A percentile compares a stretch with the other conserved stretches of the same genome.
phyloP scores from a whole-genome alignment of 352 stramenopile genomes.

The Phytophthora aleatoria region DNA sequence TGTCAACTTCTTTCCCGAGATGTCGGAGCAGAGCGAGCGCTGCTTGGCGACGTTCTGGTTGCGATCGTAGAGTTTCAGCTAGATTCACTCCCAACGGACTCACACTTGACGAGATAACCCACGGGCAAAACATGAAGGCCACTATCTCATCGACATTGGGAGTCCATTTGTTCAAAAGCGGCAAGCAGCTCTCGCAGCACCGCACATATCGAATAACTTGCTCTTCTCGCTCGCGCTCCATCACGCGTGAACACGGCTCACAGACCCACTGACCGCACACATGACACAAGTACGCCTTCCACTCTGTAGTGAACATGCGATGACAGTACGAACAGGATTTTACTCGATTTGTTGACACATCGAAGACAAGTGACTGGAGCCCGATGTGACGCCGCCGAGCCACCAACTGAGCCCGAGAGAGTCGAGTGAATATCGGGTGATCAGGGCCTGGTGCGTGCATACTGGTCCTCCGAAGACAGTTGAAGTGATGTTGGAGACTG shows the following conservation, averaged over 20 bases:
- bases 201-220: constrained; percentile 46
- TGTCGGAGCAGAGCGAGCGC: no score
- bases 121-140: constrained; percentile 20
- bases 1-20: no score
- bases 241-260: constrained; percentile 49
- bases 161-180: constrained; percentile 45
- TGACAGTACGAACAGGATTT: constrained; percentile 38
- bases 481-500: no score
- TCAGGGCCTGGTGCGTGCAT: constrained; percentile 15
- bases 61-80: no score
- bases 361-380: constrained; percentile 48
- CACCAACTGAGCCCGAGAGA: constrained; percentile 52
- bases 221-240: constrained; percentile 56
- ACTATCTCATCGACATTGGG: neutral
- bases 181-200: no score
- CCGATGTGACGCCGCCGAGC: constrained; percentile 48
- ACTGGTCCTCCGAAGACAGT: no score
- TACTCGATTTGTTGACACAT: neutral
- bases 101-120: no score
- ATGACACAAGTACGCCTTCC: constrained; percentile 57
- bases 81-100: no score
- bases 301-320: constrained; percentile 40
- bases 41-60: no score
- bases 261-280: constrained; percentile 55
- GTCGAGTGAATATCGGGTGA: constrained; percentile 57